Evolutionary conservation across 208 protist genomes (phyloP).

Genomic region (Trypanosoma avium): DNA sequence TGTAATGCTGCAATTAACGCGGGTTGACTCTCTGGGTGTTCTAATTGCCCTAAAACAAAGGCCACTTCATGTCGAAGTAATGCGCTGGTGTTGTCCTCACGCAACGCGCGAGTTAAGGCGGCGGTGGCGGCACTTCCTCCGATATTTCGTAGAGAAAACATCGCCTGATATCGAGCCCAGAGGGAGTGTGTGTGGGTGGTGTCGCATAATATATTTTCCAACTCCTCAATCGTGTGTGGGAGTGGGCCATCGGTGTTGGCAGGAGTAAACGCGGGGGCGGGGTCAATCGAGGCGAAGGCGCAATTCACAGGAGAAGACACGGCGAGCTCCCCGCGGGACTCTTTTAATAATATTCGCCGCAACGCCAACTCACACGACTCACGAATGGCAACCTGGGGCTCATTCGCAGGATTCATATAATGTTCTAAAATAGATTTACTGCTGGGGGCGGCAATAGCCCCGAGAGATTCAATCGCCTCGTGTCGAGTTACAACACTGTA

Average conservation of each 20-base stretch:
- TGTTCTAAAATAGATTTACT: conserved; percentile 55
- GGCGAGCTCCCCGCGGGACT: conserved; percentile 54
- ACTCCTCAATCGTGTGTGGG: conserved; percentile 49
- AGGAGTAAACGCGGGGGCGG: conserved; percentile 79
- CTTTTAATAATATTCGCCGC: conserved; percentile 62
- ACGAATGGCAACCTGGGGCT: conserved; percentile 70
- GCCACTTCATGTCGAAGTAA: conserved; percentile 98
- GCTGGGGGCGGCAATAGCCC: conserved; percentile 63
- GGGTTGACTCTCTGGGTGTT: conserved; percentile 69
- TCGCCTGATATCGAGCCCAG: conserved; percentile 95
- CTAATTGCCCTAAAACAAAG: conserved; percentile 97
- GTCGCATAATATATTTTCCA: conserved; percentile 68
- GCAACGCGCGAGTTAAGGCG: conserved; percentile 87
- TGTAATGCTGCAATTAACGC: conserved; percentile 68
- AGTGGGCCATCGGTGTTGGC: conserved; percentile 27
- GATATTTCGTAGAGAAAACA: conserved; percentile 95
- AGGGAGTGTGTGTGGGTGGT: conserved; percentile 66
- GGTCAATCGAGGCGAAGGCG: conserved; percentile 90
- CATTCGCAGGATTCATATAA: conserved; percentile 41
- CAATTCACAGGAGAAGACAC: conserved; percentile 48
- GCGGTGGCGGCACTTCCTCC: conserved; percentile 59
- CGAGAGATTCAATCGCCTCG: conserved; percentile 95
- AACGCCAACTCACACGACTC: conserved; percentile 96
- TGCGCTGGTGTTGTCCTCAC: conserved; percentile 75
- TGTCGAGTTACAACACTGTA: conserved; percentile 96